phyloP scores from a whole-genome alignment of 768 basidiomycete species.

The Fistulinella prunicolor region DNA sequence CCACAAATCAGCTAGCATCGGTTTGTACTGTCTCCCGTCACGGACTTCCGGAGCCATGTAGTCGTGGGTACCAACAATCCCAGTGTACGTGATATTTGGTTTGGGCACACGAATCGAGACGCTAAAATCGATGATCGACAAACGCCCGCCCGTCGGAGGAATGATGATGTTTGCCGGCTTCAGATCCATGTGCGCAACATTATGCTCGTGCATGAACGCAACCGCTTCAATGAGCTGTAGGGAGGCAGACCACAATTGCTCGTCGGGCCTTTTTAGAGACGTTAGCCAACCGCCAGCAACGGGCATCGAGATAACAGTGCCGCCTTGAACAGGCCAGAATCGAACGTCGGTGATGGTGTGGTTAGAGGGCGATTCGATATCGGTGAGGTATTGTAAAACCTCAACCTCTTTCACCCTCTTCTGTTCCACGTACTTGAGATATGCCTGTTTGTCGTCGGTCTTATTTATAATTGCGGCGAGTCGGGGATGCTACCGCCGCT shows the following conservation, averaged over 20 bases:
- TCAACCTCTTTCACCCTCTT: background rate
- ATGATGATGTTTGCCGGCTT: slow-evolving; percentile 6
- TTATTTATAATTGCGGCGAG: too few relatives aligned
- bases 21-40: background rate
- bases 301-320: slow-evolving; percentile 3
- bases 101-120: background rate
- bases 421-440: background rate
- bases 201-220: slow-evolving; percentile 14
- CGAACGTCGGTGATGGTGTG: slow-evolving; percentile 6
- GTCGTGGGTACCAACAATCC: background rate
- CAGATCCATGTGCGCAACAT: slow-evolving; percentile 17
- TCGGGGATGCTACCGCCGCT: too few relatives aligned
- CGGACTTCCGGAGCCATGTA: slow-evolving; percentile 1
- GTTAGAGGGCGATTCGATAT: background rate
- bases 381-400: background rate
- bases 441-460: background rate
- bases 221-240: slow-evolving; percentile 4
- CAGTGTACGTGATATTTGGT: background rate
- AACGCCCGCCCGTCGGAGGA: background rate
- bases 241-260: background rate
- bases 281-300: background rate
- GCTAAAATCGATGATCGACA: slow-evolving; percentile 1
- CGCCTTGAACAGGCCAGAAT: slow-evolving; percentile 3
- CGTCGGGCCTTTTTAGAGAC: background rate
- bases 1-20: slow-evolving; percentile 3